Evolutionary conservation across 441 rosid genomes (phyloP), one percentile per base, ranked within the genome.

Genomic region (Biscutella laevigata): DNA sequence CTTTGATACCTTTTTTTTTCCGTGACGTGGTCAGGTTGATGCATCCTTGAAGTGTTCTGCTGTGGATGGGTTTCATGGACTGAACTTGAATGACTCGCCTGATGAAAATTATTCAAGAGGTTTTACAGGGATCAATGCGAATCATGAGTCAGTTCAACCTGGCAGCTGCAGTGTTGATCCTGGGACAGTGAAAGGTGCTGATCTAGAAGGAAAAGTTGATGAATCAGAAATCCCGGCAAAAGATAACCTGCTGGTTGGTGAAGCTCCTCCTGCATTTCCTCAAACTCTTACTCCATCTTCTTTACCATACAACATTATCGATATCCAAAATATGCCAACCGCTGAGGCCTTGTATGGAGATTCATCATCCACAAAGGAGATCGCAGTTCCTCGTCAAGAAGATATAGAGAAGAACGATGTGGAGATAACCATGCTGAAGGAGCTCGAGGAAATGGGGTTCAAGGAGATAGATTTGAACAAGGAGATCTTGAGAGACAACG

Each of bases 391-490:
- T 40, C 22, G 27, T 33, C n/a, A 55, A 24, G 58, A 48, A 24
- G 62, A 55, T 54, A 3, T 39, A 24, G 68, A 56, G 12, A 64
- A 54, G 37, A 61, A 61, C 46, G 66, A 27, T 4, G 68, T 79
- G n/a, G 96, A 86, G 82, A 39, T 32, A 58, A 49, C 55, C 4
- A 86, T 86, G 25, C 90, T 92, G 8, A 84, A 74, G 71, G 97
- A 92, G 60, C 90, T 88, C 0, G 89, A 81, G 64, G 85, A 78
- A 51, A 92, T 92, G 98, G 98, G 98, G 32, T 92, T 92, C 79
- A 83, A 78, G 77, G 86, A 82, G 76, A 71, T 79, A 15, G 92
- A 84, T 70, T 42, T 86, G 76, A 88, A 92, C 85, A 88, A 84
- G 80, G 95, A 88, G 75, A 58, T 88, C 12, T 53, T 92, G 75